phyloP scores from a whole-genome alignment of 495 filamentous ascomycete species.

The Acidomyces sp. region DNA sequence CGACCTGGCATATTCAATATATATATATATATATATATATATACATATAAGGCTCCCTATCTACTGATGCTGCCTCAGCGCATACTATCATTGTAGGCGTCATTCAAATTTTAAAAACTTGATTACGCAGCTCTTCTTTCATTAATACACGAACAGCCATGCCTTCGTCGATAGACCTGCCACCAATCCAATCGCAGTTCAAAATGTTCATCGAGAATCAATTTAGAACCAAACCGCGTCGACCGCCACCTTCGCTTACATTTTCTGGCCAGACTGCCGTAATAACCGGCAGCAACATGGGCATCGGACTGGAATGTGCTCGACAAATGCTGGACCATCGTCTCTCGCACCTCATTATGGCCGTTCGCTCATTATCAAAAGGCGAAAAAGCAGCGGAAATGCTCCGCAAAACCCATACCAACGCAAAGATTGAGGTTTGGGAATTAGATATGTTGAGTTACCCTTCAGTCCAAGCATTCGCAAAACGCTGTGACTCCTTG shows the following conservation, averaged over 20 bases:
- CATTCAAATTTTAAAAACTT: too few relatives aligned
- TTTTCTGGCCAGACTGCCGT: conserved; percentile 31
- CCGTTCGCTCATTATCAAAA: conserved; percentile 37
- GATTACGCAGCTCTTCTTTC: too few relatives aligned
- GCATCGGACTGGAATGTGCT: conserved; percentile 40
- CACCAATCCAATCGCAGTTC: neutral
- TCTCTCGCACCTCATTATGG: conserved; percentile 40
- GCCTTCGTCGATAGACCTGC: neutral
- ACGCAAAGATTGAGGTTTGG: conserved; percentile 25
- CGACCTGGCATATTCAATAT: too few relatives aligned
- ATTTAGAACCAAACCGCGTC: neutral
- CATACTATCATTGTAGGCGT: too few relatives aligned
- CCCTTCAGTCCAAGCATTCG: conserved; percentile 9
- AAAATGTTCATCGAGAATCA: neutral
- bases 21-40: too few relatives aligned
- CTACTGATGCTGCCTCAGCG: too few relatives aligned
- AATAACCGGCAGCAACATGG: conserved; percentile 41
- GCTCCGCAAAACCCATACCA: conserved; percentile 21
- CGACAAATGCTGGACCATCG: conserved; percentile 35
- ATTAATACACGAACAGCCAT: too few relatives aligned
- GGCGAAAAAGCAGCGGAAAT: conserved; percentile 27
- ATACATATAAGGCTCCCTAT: too few relatives aligned
- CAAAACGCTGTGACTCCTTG: conserved; percentile 2
- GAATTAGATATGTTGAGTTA: conserved; percentile 20
- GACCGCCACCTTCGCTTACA: neutral